These are phyloP conservation scores for Talaromyces thailandensis DNA, from an alignment of 495 filamentous ascomycete species.

Conservation along the genomic window DNA sequence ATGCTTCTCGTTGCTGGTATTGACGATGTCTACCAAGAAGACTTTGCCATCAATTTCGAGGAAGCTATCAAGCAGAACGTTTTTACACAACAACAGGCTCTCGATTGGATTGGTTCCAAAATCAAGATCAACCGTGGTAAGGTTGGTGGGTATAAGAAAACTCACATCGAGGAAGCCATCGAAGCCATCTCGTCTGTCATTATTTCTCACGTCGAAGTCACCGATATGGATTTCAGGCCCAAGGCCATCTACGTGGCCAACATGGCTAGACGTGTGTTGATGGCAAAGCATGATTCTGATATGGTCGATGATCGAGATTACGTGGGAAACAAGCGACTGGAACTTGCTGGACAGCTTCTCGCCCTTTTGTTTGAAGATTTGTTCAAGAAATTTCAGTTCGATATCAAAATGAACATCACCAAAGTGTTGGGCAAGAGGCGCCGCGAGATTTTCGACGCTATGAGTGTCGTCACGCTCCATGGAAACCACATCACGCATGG, in stretches of 20 bases:
- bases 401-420: constrained; percentile 85
- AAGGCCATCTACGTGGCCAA: constrained; percentile 93
- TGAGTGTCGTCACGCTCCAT: constrained; percentile 63
- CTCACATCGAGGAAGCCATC: constrained; percentile 76
- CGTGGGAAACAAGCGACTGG: constrained; percentile 92
- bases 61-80: constrained; percentile 73
- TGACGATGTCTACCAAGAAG: constrained; percentile 81
- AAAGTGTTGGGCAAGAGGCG: constrained; percentile 86
- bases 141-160: constrained; percentile 47
- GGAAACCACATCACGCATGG: constrained; percentile 77
- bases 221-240: constrained; percentile 81
- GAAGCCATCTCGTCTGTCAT: constrained; percentile 87
- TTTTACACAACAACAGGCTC: constrained; percentile 85
- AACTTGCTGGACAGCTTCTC: constrained; percentile 88
- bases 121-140: constrained; percentile 70
- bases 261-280: constrained; percentile 89
- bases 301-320: constrained; percentile 96
- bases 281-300: constrained; percentile 80
- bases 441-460: constrained; percentile 77
- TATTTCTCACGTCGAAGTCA: constrained; percentile 86
- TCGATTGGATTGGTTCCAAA: constrained; percentile 78
- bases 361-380: constrained; percentile 95
- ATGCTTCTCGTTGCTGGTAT: constrained; percentile 76
- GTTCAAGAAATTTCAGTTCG: constrained; percentile 86
- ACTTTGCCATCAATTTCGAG: constrained; percentile 90